phyloP scores from a whole-genome alignment of 1,284 basidiomycete genomes.

The Boletus holoroseus region DNA sequence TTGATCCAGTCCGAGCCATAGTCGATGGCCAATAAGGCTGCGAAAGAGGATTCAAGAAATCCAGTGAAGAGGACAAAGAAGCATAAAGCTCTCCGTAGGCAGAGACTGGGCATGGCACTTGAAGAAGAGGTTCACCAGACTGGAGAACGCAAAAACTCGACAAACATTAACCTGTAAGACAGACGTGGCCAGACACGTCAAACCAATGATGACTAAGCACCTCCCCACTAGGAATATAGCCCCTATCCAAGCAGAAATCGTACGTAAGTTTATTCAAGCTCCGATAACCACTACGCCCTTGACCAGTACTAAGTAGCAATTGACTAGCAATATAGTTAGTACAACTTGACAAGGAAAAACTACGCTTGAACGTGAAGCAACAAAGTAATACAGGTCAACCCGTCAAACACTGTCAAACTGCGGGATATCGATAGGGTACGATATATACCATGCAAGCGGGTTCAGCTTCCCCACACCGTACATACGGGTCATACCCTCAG shows the following conservation, averaged over 20 bases:
- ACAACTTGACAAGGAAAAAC: too few species aligned
- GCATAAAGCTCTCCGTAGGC: conserved; percentile 29
- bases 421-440: too few species aligned
- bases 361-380: too few species aligned
- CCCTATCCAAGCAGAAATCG: conserved; percentile 3
- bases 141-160: conserved; percentile 9
- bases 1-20: conserved; percentile 97
- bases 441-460: too few species aligned
- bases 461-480: too few species aligned
- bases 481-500: too few species aligned
- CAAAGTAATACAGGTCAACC: too few species aligned
- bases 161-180: conserved; percentile 13
- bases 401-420: too few species aligned
- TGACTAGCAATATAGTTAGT: too few species aligned
- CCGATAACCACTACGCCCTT: too few species aligned
- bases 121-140: conserved; percentile 13
- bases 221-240: background rate
- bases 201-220: conserved; percentile 16
- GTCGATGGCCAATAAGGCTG: conserved; percentile 84
- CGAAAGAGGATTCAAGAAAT: conserved; percentile 27
- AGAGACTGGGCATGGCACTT: conserved; percentile 21
- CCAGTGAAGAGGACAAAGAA: conserved; percentile 24
- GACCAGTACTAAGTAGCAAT: too few species aligned
- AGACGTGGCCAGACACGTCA: conserved; percentile 19
- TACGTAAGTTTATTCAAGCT: too few species aligned